phyloP scores from a whole-genome alignment of 1,284 basidiomycete species.

The Marasmius tenuissimus region DNA sequence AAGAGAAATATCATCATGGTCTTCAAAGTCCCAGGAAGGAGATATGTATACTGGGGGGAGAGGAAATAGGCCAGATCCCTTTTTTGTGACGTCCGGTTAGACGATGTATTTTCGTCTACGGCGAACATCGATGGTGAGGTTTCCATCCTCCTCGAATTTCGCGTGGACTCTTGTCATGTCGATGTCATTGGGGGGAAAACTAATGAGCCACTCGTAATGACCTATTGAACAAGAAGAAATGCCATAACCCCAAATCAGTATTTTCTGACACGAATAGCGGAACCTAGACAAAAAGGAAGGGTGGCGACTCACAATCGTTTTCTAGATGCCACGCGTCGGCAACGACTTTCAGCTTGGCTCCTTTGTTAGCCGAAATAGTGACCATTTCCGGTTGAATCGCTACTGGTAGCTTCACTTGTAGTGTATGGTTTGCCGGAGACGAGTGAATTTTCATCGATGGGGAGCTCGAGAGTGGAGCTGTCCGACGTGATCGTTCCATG shows the following conservation, averaged over 20 bases:
- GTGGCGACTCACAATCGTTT: conserved; percentile 45
- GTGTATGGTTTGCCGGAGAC: conserved; percentile 32
- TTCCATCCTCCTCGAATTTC: conserved; percentile 40
- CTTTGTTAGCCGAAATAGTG: conserved; percentile 52
- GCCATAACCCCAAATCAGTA: no score
- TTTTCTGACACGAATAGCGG: no score
- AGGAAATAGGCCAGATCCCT: no score
- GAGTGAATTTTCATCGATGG: conserved; percentile 41
- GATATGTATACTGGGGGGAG: no score
- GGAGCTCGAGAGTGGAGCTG: conserved; percentile 33
- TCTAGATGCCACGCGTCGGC: conserved; percentile 62
- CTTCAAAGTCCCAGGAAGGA: no score
- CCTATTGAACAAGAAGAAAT: conserved; percentile 38
- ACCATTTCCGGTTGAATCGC: conserved; percentile 55
- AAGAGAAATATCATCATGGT: no score
- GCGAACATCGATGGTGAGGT: conserved; percentile 44
- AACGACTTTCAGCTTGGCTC: conserved; percentile 48
- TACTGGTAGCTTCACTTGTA: conserved; percentile 41
- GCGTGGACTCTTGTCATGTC: conserved; percentile 50
- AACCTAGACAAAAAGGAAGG: neutral
- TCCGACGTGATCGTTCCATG: conserved; percentile 35
- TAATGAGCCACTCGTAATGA: conserved; percentile 57
- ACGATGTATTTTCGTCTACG: conserved; percentile 13
- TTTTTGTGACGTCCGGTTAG: no score
- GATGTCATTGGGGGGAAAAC: conserved; percentile 45